Conservation (phyloP, 2,329 filamentous ascomycete species). For the Mycocentrospora acerina region DNA sequence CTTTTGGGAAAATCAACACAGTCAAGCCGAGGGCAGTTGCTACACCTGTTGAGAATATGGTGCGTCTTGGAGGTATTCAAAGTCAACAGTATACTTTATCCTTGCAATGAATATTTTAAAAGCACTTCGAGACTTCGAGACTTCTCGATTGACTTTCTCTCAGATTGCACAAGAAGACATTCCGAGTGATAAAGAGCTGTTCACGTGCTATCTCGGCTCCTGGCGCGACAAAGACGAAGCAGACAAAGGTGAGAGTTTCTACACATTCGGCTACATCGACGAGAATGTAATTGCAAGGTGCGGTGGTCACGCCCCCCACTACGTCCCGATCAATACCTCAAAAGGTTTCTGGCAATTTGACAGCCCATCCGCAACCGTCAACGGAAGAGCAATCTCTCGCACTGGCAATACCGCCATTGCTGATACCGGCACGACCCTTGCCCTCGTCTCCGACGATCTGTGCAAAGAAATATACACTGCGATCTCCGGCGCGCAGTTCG, state of each 20-base stretch:
- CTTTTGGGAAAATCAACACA: conserved; percentile 65
- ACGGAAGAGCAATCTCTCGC: conserved; percentile 35
- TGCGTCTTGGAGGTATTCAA: too few species aligned
- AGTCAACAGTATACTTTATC: too few species aligned
- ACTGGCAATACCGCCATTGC: conserved; percentile 50
- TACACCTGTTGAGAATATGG: conserved; percentile 70
- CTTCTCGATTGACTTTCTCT: too few species aligned
- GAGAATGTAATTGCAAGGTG: conserved; percentile 40
- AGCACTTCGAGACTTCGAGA: too few species aligned
- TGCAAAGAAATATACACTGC: conserved; percentile 61
- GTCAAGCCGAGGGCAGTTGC: conserved; percentile 56
- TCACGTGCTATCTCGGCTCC: conserved; percentile 64
- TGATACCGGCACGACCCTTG: conserved; percentile 69
- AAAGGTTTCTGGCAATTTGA: conserved; percentile 66
- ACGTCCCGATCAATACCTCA: conserved; percentile 55
- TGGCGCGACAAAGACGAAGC: conserved; percentile 51
- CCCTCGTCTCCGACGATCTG: conserved; percentile 58
- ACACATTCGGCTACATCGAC: conserved; percentile 59
- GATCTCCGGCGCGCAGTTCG: conserved; percentile 54
- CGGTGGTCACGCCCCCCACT: conserved; percentile 57
- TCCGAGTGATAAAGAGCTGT: conserved; percentile 52
- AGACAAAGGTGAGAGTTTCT: conserved; percentile 48
- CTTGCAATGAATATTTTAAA: too few species aligned
- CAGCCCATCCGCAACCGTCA: conserved; percentile 54
- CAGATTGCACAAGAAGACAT: too few species aligned